Percentiles rank a stretch among this genome's conserved stretches.
phyloP scores from a whole-genome alignment of 345 rosid species.

The Xanthoceras sorbifolium region DNA sequence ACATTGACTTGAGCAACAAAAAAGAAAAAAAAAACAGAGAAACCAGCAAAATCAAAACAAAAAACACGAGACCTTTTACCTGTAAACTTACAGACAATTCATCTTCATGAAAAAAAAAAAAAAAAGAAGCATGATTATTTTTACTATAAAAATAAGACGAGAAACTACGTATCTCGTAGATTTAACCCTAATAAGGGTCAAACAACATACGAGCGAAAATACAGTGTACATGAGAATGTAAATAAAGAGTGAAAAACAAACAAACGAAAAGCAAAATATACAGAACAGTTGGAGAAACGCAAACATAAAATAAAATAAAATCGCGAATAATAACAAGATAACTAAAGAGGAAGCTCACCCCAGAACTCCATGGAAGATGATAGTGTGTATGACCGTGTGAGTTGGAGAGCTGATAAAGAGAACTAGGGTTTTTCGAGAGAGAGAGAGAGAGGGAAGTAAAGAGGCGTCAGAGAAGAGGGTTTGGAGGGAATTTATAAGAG shows the following conservation, averaged over 20 bases:
- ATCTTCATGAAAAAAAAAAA: no score
- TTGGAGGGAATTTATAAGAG: constrained; percentile 17
- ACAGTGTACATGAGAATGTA: no score
- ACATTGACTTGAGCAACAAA: neutral
- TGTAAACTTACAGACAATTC: no score
- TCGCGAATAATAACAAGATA: neutral
- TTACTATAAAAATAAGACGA: neutral
- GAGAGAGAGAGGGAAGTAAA: neutral
- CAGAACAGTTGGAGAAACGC: neutral
- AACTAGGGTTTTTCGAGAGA: constrained; percentile 17
- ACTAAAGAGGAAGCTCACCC: constrained; percentile 37
- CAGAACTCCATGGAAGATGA: constrained; percentile 56
- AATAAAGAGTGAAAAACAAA: no score
- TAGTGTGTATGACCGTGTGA: no score
- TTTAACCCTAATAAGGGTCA: no score
- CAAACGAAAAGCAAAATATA: no score
- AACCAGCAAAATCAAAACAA: neutral
- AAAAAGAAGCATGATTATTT: no score
- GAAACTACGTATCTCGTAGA: no score
- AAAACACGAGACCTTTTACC: neutral
- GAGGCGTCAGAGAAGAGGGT: neutral
- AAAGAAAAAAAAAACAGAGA: neutral
- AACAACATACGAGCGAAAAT: no score
- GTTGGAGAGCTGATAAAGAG: no score
- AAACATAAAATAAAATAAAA: neutral